Evolutionary conservation across 1,284 basidiomycete genomes (phyloP).

Genomic region (Cystobasidiaceae sp.): DNA sequence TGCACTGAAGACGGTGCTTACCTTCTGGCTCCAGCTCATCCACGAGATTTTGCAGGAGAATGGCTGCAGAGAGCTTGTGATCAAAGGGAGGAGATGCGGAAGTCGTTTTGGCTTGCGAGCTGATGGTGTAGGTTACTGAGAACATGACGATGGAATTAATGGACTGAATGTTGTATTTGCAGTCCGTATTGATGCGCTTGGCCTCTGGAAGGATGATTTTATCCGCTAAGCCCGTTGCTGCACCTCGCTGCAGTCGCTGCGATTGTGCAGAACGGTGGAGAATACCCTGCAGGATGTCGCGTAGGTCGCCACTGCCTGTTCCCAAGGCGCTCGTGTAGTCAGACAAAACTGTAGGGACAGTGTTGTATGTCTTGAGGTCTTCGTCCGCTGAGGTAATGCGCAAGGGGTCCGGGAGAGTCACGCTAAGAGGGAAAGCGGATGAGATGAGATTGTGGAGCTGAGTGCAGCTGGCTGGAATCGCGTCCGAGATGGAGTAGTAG

Average conservation of each 20-base stretch:
- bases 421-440: slow-evolving; percentile 75
- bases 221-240: slow-evolving; percentile 49
- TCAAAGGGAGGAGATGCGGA: slow-evolving; percentile 54
- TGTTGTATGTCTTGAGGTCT: slow-evolving; percentile 78
- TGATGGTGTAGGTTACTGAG: slow-evolving; percentile 52
- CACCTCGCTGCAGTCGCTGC: slow-evolving; percentile 53
- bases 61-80: slow-evolving; percentile 70
- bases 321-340: slow-evolving; percentile 80
- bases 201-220: slow-evolving; percentile 8
- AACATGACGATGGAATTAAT: slow-evolving; percentile 94
- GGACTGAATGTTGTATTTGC: slow-evolving; percentile 73
- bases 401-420: slow-evolving; percentile 77
- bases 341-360: slow-evolving; percentile 80
- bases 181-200: slow-evolving; percentile 50
- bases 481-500: slow-evolving; percentile 91
- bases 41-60: slow-evolving; percentile 73
- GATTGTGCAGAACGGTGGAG: slow-evolving; percentile 55
- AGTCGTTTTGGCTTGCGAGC: slow-evolving; percentile 48
- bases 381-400: slow-evolving; percentile 50
- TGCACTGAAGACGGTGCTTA: slow-evolving; percentile 47
- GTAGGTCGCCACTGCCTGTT: slow-evolving; percentile 62
- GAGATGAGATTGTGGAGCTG: slow-evolving; percentile 96
- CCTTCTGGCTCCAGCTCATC: slow-evolving; percentile 85
- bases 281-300: slow-evolving; percentile 65
- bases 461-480: slow-evolving; percentile 84